Percentiles rank a stretch among this genome's conserved stretches.
These are phyloP conservation scores for Curvularia sp. DNA, from an alignment of 2,329 filamentous ascomycete species.

Conservation along the genomic window DNA sequence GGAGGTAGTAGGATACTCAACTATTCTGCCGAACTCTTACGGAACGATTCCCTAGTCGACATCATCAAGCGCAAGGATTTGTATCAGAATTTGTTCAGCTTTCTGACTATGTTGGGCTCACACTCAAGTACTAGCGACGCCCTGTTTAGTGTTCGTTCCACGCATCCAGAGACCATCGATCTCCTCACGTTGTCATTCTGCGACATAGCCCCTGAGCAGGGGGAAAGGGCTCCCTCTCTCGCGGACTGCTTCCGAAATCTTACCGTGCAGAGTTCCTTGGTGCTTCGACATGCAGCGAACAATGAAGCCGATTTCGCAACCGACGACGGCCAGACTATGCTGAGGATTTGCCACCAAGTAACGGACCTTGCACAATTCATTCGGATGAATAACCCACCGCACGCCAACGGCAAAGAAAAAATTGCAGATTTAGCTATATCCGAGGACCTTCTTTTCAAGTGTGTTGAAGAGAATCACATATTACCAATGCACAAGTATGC, in stretches of 20 bases:
- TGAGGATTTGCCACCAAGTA: slow-evolving; percentile 48
- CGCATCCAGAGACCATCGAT: slow-evolving; percentile 47
- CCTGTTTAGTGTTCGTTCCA: slow-evolving; percentile 45
- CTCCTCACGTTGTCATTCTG: slow-evolving; percentile 49
- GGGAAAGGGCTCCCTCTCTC: slow-evolving; percentile 34
- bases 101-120: slow-evolving; percentile 49
- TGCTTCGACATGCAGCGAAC: slow-evolving; percentile 28
- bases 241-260: slow-evolving; percentile 38
- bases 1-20: slow-evolving; percentile 49
- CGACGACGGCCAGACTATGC: slow-evolving; percentile 40
- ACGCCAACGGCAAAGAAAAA: not conserved
- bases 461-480: slow-evolving; percentile 51
- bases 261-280: slow-evolving; percentile 29
- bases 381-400: slow-evolving; percentile 3
- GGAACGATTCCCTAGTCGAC: slow-evolving; percentile 54
- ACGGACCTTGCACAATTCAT: slow-evolving; percentile 38
- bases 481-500: slow-evolving; percentile 36
- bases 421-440: not conserved
- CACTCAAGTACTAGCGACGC: slow-evolving; percentile 39
- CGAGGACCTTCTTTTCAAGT: slow-evolving; percentile 31
- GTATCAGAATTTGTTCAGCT: slow-evolving; percentile 52
- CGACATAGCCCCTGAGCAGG: not conserved
- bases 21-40: slow-evolving; percentile 50
- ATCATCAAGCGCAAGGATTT: slow-evolving; percentile 43
- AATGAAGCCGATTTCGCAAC: slow-evolving; percentile 26